A percentile compares a stretch with the other conserved stretches of the same genome.
These are phyloP conservation scores for Mimosa bimucronata DNA, from an alignment of 306 rosid species.

Conservation along the genomic window DNA sequence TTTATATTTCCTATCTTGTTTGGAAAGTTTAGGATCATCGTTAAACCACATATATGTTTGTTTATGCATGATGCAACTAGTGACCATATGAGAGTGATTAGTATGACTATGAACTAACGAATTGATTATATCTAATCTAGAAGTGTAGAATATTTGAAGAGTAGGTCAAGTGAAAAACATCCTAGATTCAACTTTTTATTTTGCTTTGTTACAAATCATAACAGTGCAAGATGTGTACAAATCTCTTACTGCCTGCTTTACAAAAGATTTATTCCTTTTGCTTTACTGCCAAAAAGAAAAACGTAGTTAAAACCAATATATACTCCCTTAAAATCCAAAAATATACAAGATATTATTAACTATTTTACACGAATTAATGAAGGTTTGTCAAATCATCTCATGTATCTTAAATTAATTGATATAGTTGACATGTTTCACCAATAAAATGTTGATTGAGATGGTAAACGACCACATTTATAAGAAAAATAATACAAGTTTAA, in stretches of 20 bases:
- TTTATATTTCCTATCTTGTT: slow-evolving; percentile 6
- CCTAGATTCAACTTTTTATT: background rate
- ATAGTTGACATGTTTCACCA: no score
- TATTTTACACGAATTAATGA: no score
- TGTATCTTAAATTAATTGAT: no score
- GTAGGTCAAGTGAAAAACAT: background rate
- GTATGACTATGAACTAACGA: background rate
- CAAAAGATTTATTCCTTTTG: background rate
- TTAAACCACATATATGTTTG: background rate
- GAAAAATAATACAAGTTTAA: no score
- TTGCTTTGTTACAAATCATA: background rate
- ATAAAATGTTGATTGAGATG: no score
- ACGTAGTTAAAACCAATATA: background rate
- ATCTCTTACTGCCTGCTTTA: background rate
- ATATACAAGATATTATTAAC: no score
- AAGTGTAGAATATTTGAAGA: background rate
- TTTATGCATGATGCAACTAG: background rate
- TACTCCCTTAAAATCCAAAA: no score
- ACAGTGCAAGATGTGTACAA: background rate
- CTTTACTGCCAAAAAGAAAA: background rate
- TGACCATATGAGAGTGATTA: background rate
- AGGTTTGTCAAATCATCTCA: no score
- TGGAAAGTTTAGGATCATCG: background rate
- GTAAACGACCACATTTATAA: no score
- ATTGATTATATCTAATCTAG: background rate